A percentile compares a stretch with the other conserved stretches of the same genome.
These are phyloP conservation scores for Ophiosphaerella korrae DNA, from an alignment of 2,329 filamentous ascomycete genomes.

Conservation along the genomic window DNA sequence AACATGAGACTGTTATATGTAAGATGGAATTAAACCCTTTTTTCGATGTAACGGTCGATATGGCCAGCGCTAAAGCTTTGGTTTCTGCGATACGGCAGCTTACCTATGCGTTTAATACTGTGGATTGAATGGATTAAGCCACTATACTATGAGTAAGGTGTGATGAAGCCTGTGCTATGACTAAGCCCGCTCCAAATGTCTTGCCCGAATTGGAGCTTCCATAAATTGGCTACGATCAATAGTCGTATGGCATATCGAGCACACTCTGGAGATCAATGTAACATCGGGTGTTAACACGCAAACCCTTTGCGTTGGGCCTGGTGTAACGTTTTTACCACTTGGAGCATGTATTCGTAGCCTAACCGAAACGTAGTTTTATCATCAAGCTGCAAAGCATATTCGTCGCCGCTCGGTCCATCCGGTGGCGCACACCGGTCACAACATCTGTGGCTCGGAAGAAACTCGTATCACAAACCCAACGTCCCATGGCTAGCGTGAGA, in stretches of 20 bases:
- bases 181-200: slow-evolving; percentile 2
- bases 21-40: neutral
- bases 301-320: neutral
- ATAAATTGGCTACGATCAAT: neutral
- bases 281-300: neutral
- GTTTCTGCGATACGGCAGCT: neutral
- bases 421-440: no score
- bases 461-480: neutral
- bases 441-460: no score
- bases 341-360: no score
- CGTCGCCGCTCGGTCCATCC: no score
- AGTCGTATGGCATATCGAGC: neutral
- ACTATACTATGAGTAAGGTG: no score
- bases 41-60: slow-evolving; percentile 31
- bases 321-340: no score
- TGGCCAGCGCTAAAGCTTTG: neutral
- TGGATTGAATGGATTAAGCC: no score
- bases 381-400: no score
- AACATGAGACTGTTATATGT: neutral
- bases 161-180: neutral
- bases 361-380: no score
- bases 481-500: no score
- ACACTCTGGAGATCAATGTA: neutral
- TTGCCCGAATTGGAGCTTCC: no score
- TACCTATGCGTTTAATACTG: no score